Evolutionary conservation across 2,329 filamentous ascomycete genomes (phyloP).

Genomic region (Xylaria digitata): DNA sequence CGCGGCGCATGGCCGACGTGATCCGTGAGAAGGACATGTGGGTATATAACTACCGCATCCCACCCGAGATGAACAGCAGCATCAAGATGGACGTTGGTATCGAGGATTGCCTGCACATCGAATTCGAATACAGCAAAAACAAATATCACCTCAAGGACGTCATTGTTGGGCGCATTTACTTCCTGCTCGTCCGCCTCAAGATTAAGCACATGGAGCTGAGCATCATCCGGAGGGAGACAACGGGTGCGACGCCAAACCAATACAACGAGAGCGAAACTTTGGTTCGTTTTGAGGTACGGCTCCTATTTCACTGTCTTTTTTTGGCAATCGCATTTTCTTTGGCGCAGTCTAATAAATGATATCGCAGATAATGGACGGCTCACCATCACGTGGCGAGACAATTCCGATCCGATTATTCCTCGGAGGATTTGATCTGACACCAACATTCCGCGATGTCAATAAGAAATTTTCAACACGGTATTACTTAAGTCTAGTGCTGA

Average conservation of each 20-base stretch:
- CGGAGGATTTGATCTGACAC: conserved; percentile 95
- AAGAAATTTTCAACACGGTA: conserved; percentile 99
- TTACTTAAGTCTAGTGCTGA: conserved; percentile 94
- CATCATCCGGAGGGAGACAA: conserved; percentile 96
- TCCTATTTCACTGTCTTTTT: neutral
- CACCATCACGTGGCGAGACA: conserved; percentile 92
- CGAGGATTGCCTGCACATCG: conserved; percentile 98
- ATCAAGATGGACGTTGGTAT: conserved; percentile 99
- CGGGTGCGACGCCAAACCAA: conserved; percentile 95
- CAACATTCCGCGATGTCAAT: conserved; percentile 98
- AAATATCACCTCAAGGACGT: conserved; percentile 99
- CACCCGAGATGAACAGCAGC: conserved; percentile 95
- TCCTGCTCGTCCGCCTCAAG: conserved; percentile 94
- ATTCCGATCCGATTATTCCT: conserved; percentile 98
- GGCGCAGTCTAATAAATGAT: conserved; percentile 26
- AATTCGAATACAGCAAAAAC: conserved; percentile 99
- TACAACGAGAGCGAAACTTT: conserved; percentile 99
- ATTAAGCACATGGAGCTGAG: conserved; percentile 99
- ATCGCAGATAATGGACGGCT: conserved; percentile 95
- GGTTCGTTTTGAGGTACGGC: conserved; percentile 88
- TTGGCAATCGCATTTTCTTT: neutral
- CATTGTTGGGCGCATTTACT: conserved; percentile 98
- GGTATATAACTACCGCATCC: conserved; percentile 99
- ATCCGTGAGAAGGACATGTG: conserved; percentile 99
- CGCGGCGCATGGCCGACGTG: conserved; percentile 95